These are phyloP conservation scores for Capsicum chinense DNA, from an alignment of 257 asterid genomes.

Conservation along the genomic window DNA sequence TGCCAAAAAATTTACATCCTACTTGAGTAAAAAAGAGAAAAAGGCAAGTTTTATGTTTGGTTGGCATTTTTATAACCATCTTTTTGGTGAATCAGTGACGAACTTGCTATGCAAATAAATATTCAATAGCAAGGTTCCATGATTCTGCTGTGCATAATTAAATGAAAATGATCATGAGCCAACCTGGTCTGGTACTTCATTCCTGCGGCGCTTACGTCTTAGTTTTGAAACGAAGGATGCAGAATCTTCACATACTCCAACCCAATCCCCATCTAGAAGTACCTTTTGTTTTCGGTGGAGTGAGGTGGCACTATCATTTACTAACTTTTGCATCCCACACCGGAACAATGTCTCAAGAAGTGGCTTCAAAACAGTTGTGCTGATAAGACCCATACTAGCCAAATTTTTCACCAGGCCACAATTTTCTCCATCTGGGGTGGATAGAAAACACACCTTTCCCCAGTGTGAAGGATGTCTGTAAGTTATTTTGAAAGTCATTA, in stretches of 20 bases:
- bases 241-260: constrained; percentile 80
- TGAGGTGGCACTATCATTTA: constrained; percentile 52
- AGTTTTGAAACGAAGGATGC: constrained; percentile 64
- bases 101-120: background rate
- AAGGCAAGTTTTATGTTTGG: background rate
- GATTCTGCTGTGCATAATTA: constrained; percentile 30
- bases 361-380: constrained; percentile 55
- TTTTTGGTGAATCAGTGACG: background rate
- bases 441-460: constrained; percentile 94
- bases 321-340: constrained; percentile 79
- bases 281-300: constrained; percentile 60
- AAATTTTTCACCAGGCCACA: constrained; percentile 95
- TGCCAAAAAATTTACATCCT: background rate
- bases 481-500: constrained; percentile 36
- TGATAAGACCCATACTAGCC: constrained; percentile 86
- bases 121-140: background rate
- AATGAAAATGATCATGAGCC: constrained; percentile 35
- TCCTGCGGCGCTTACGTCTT: constrained; percentile 72
- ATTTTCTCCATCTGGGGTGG: constrained; percentile 97
- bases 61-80: background rate
- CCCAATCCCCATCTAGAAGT: constrained; percentile 91
- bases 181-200: constrained; percentile 77
- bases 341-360: constrained; percentile 52
- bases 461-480: constrained; percentile 94
- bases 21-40: background rate